phyloP scores from a whole-genome alignment of 2,329 filamentous ascomycete genomes.

The Neofusicoccum parvum region DNA sequence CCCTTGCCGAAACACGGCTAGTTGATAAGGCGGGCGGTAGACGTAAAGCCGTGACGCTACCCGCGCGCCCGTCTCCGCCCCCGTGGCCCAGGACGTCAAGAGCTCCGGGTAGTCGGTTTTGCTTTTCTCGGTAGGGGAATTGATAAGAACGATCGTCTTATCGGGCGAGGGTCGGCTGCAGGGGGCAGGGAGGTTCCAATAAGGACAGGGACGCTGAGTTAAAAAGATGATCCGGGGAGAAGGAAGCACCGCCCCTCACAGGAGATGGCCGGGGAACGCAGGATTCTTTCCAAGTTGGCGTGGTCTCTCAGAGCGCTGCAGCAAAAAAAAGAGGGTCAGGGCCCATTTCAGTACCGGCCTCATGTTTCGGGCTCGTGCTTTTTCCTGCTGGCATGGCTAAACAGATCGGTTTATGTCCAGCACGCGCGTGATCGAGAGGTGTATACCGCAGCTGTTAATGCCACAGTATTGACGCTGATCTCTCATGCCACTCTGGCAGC shows the following conservation, averaged over 20 bases:
- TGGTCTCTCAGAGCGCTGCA: no score
- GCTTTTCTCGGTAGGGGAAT: not conserved
- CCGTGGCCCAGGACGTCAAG: not conserved
- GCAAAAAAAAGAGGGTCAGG: no score
- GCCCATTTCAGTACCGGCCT: no score
- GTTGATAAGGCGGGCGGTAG: not conserved
- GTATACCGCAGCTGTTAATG: not conserved
- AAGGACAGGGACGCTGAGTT: not conserved
- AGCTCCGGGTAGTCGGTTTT: not conserved
- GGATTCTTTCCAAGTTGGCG: no score
- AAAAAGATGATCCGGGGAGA: not conserved
- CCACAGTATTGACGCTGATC: constrained; percentile 8
- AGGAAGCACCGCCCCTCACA: not conserved
- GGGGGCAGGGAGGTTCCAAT: not conserved
- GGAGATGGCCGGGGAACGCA: no score
- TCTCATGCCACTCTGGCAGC: not conserved
- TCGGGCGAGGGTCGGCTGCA: not conserved
- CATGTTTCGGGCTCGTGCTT: no score
- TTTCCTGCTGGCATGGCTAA: not conserved
- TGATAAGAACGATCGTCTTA: constrained; percentile 5
- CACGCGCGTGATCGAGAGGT: not conserved
- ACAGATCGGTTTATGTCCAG: not conserved
- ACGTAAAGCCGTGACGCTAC: not conserved
- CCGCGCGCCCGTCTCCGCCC: not conserved
- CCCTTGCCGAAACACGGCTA: not conserved